Percentiles rank a stretch among this genome's conserved stretches.
Conservation (phyloP, 176 grass and related monocot species). For the Dactylis glomerata region DNA sequence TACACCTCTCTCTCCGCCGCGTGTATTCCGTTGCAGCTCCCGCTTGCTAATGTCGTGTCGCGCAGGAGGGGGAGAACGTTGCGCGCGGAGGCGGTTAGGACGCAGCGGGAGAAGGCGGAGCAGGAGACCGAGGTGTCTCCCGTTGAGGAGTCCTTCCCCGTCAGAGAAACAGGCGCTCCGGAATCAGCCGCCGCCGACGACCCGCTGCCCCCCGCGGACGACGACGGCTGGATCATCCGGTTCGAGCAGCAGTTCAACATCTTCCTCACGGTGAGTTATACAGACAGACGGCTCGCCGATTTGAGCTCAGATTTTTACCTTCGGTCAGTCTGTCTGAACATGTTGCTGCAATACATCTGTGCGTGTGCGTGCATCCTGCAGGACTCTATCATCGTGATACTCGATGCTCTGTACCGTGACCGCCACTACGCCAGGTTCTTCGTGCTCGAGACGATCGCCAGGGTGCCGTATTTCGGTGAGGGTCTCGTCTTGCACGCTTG, state of each 20-base stretch:
- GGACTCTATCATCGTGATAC: slow-evolving; percentile 55
- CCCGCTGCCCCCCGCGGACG: not conserved
- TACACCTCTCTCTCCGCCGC: too few relatives aligned
- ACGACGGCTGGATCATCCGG: slow-evolving; percentile 47
- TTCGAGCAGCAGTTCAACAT: slow-evolving; percentile 72
- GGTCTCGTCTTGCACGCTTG: not conserved
- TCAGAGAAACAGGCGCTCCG: slow-evolving; percentile 22
- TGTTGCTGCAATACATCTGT: not conserved
- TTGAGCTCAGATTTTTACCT: not conserved
- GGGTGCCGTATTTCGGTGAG: slow-evolving; percentile 92
- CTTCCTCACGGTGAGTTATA: slow-evolving; percentile 55
- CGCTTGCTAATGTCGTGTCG: not conserved
- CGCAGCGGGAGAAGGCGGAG: slow-evolving; percentile 50
- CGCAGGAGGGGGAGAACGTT: slow-evolving; percentile 8
- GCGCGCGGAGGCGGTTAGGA: slow-evolving; percentile 31
- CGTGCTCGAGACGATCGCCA: slow-evolving; percentile 73
- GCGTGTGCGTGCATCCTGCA: not conserved
- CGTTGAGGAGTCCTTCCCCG: slow-evolving; percentile 52
- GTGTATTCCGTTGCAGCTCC: not conserved
- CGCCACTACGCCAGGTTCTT: slow-evolving; percentile 79
- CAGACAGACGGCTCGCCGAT: not conserved
- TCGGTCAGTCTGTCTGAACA: not conserved
- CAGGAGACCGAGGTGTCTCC: slow-evolving; percentile 44
- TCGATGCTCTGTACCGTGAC: slow-evolving; percentile 55
- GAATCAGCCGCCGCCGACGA: slow-evolving; percentile 10